Evolutionary conservation across 202 grass and related monocot genomes (phyloP), one percentile per base, ranked within the genome.

Genomic region (Bolboschoenoplectus hybrid): DNA sequence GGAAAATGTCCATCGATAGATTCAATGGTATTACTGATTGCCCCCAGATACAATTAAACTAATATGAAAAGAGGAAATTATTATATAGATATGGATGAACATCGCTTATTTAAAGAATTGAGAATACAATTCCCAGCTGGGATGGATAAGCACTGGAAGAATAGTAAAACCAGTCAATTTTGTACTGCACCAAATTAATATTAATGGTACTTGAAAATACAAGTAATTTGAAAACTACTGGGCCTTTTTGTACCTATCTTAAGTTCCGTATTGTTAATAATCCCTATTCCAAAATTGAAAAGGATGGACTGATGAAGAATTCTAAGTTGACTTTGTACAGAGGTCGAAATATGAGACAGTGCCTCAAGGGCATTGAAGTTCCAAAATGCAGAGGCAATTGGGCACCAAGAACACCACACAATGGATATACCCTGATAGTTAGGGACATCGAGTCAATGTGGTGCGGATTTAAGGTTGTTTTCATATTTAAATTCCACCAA

Each of bases 1-100:
- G 13, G 50, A 16, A 60, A 61, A 43, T 16, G 14, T 62, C 38
- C 17, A 44, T 14, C 43, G 9, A 62, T 61, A 44, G 17, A 61
- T 78, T 55, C 38, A 80, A 58, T 80, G 36, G 36, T 53, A 44
- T 80, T 62, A 80, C 38, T 60, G 55, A 44, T 80, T 62, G 52
- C 76, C 2, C 4, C 17, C 36, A 80, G 26, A 43, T 41, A 35
- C 35, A 58, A 17, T 56, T 57, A 78, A 78, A 78, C 46, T 52
- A 74, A 51, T 34, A 51, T 14, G 1, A 74, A 5, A 7, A 34
- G 68, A 73, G 67, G 20, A 75, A 75, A 49, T 52, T 51, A 49
- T 52, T 51, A 52, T 2, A 4, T 13, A 14, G 47, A 75, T 75
- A 14, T 75, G 47, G 41, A 75, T 75, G 72, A 53, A 52, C 20